Evolutionary conservation across 352 stramenopile species (phyloP).

Genomic region (Phytophthora macrochlamydospora): DNA sequence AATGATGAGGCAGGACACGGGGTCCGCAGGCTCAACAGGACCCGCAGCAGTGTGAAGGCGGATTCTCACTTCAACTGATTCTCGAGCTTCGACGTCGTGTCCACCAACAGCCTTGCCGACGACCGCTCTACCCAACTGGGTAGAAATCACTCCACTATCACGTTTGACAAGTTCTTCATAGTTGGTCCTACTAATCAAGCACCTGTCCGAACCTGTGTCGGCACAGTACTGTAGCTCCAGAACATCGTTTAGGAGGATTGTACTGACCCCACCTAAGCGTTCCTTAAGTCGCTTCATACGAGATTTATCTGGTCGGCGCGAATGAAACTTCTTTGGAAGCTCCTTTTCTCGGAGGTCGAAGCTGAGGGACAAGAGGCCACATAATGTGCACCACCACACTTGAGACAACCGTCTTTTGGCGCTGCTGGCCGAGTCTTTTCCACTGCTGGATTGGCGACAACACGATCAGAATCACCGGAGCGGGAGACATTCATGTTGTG

Average conservation of each 20-base stretch:
- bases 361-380: slow-evolving; percentile 1
- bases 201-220: slow-evolving; percentile 2
- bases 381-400: slow-evolving; percentile 7
- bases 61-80: slow-evolving; percentile 4
- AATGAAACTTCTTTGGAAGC: slow-evolving; percentile 1
- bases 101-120: slow-evolving; percentile 8
- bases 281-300: slow-evolving; percentile 13
- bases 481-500: background rate
- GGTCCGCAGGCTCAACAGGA: slow-evolving; percentile 1
- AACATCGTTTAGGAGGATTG: slow-evolving; percentile 14
- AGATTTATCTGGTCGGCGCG: background rate
- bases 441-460: background rate
- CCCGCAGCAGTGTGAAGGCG: slow-evolving; percentile 3
- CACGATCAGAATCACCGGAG: background rate
- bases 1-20: slow-evolving; percentile 4
- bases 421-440: background rate
- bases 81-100: slow-evolving; percentile 5
- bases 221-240: slow-evolving; percentile 5
- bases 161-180: background rate
- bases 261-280: slow-evolving; percentile 8
- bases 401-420: slow-evolving; percentile 7
- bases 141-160: background rate
- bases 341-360: slow-evolving; percentile 6
- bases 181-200: slow-evolving; percentile 1
- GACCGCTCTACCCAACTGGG: background rate